These are phyloP conservation scores for Backusella tarrabulga DNA, from an alignment of 192 early-diverging fungal genomes.

Conservation along the genomic window DNA sequence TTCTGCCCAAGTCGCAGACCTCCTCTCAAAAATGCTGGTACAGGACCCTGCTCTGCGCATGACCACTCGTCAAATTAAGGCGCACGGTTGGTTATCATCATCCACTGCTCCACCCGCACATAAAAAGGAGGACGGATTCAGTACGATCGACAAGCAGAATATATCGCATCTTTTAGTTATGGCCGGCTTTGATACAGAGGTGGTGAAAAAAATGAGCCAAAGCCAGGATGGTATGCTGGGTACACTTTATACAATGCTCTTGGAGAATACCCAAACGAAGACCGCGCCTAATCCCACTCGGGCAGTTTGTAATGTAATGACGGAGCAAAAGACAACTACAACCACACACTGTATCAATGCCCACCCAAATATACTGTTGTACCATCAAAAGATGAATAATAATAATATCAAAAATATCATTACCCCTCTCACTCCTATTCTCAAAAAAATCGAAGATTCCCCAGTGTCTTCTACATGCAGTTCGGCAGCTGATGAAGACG, in stretches of 20 bases:
- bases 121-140: not conserved
- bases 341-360: not conserved
- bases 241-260: constrained; percentile 67
- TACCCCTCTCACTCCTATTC: not conserved
- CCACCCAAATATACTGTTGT: not conserved
- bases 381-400: not conserved
- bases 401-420: not conserved
- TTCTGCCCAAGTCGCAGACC: constrained; percentile 46
- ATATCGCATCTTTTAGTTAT: constrained; percentile 41
- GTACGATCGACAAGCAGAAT: constrained; percentile 35
- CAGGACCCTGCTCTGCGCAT: constrained; percentile 61
- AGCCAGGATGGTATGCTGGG: constrained; percentile 54
- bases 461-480: constrained; percentile 1
- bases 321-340: not conserved
- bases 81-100: constrained; percentile 59
- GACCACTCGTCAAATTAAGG: constrained; percentile 59
- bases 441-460: not conserved
- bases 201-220: constrained; percentile 51
- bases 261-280: constrained; percentile 31
- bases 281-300: not conserved
- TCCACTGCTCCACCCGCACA: constrained; percentile 19
- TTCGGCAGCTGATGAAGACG: not conserved
- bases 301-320: not conserved
- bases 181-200: constrained; percentile 56
- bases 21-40: constrained; percentile 65